Conservation (phyloP, 164 flowering plant genomes). For the Aristolochia fimbriata region DNA sequence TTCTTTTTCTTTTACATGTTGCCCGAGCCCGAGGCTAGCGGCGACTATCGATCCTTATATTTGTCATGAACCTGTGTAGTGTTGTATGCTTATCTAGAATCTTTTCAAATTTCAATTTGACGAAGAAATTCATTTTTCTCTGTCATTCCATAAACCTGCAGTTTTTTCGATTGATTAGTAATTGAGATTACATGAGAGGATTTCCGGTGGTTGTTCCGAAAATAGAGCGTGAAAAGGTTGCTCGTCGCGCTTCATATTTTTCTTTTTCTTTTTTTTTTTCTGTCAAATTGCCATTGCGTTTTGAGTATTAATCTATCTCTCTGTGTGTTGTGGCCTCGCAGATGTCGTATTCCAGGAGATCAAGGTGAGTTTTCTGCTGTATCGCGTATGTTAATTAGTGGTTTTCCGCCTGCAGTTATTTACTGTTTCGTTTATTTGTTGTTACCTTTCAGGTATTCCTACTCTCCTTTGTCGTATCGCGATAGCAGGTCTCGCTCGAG, state of each 20-base stretch:
- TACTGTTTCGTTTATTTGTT: neutral
- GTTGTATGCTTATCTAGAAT: too few relatives aligned
- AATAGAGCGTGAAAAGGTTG: neutral
- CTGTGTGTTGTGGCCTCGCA: constrained; percentile 11
- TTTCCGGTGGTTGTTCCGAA: neutral
- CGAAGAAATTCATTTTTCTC: too few relatives aligned
- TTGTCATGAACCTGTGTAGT: too few relatives aligned
- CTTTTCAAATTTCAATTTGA: too few relatives aligned
- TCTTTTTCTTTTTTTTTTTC: neutral
- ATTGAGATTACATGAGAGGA: too few relatives aligned
- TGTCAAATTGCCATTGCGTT: neutral
- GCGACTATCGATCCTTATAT: too few relatives aligned
- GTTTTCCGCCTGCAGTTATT: neutral
- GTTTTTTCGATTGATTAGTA: too few relatives aligned
- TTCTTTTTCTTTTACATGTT: too few relatives aligned
- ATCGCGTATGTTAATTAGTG: neutral
- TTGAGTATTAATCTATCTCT: neutral
- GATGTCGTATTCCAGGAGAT: constrained; percentile 83
- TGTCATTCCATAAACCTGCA: too few relatives aligned
- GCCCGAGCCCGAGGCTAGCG: too few relatives aligned
- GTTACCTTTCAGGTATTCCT: constrained; percentile 26
- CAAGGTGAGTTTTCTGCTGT: constrained; percentile 29
- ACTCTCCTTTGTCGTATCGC: constrained; percentile 17
- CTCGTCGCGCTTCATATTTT: neutral
- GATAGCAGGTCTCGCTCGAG: constrained; percentile 42